These are phyloP conservation scores for Knoxdaviesia proteae DNA, from an alignment of 2,329 filamentous ascomycete genomes.

Conservation along the genomic window DNA sequence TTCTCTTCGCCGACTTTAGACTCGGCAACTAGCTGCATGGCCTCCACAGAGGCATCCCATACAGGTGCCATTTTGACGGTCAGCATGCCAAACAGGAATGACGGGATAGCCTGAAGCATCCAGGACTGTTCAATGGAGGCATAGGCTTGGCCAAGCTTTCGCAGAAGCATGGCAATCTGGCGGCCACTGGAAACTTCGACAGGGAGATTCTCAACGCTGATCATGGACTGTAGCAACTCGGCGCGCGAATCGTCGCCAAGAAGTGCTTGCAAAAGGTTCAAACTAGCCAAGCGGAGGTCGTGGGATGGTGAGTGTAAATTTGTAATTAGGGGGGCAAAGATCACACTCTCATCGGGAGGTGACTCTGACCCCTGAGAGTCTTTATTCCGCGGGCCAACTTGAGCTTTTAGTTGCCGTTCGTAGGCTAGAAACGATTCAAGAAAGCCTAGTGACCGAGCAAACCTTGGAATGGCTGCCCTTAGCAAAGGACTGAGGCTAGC, in stretches of 20 bases:
- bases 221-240: conserved; percentile 29
- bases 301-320: conserved; percentile 63
- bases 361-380: background rate
- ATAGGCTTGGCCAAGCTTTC: conserved; percentile 52
- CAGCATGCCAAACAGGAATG: conserved; percentile 74
- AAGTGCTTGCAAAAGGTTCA: conserved; percentile 50
- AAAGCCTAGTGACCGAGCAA: conserved; percentile 44
- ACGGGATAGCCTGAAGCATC: conserved; percentile 52
- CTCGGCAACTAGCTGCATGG: conserved; percentile 55
- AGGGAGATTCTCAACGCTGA: conserved; percentile 61
- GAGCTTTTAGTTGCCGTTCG: conserved; percentile 2
- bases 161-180: conserved; percentile 64
- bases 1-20: conserved; percentile 50
- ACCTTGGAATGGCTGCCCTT: conserved; percentile 42
- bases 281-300: conserved; percentile 47
- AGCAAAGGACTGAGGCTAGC: conserved; percentile 42
- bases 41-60: conserved; percentile 66
- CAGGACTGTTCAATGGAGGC: conserved; percentile 36
- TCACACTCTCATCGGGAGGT: conserved; percentile 30
- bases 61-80: conserved; percentile 68
- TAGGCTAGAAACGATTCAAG: conserved; percentile 19
- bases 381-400: background rate
- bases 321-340: conserved; percentile 43
- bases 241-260: conserved; percentile 16
- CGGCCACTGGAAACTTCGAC: conserved; percentile 58